Base-by-base conservation (phyloP, 1,139 yeast genomes). In the Yamadazyma atmosphaerica region DNA sequence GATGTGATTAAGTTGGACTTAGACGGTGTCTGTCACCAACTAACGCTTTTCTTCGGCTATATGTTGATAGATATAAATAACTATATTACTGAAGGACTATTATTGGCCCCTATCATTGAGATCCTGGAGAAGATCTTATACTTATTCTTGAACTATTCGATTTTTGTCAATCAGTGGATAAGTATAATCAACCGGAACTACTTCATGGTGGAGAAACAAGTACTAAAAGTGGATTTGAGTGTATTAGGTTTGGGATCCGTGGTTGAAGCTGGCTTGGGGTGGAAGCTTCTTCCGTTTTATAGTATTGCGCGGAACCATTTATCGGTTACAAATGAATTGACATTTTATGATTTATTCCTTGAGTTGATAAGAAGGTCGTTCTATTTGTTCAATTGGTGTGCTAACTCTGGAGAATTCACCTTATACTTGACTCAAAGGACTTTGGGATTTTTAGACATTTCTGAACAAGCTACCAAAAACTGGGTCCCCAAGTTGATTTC, bases 251-350 rank as follows among this genome's bases (percentile, higher is more conserved):
- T 25, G 11, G 16, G 21, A 12, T 22, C 35, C 4, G 15, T 32
- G 7, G 12, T 32, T 21, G 26, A 24, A 18, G 17, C 21, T 3
- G 29, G 25, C 7, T 25, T 22, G 12, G 10, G 25, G 4, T 35
- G 38, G 38, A 35, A 35, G 19, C 18, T 35, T 10, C 9, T 31
- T 26, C 38, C 38, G 4, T 16, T 35, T n/a, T 35, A 35, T 15
- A 34, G 32, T 26, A 18, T 34, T 7, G 32, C 23, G 6, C 17
- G 35, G 17, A 33, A 33, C 13, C 26, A 22, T 22, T 11, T 22
- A 11, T 32, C 26, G 3, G 28, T 32, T 8, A 22, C 28, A 6
- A 23, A 32, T 32, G 34, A 32, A 14, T 32, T 12, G 11, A 21
- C 6, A 13, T 23, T 32, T 23, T 32, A 22, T 21, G 14, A 22